Evolutionary conservation across 192 early-diverging fungal genomes (phyloP), one percentile per base, ranked within the genome.

Genomic region (Coemansia sp.): DNA sequence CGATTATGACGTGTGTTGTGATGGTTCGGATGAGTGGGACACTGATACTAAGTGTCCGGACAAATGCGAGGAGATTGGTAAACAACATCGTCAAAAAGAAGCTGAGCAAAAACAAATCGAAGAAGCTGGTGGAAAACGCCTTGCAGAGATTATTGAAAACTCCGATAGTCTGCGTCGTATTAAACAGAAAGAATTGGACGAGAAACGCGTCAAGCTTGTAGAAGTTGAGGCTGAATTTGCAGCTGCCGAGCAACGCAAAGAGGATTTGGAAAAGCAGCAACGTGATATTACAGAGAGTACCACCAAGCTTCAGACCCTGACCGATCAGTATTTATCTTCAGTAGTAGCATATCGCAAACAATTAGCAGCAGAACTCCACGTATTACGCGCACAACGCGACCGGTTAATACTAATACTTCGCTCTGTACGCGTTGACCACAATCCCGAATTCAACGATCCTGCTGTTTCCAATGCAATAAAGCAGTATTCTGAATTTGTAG

Each of bases 11-110:
- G 61, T 70, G 53, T 98, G 97, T 77, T 99, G 97, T 76, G 97
- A 99, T 69, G 97, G 97, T 7, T 90, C 91, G 0, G 95, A 97
- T 61, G 97, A 97, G 72, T 89, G 86, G 67, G 85, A 86, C 0
- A 31, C 72, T 5, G 51, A 7, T 1, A 77, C 84, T 0, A 29
- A 67, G 11, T 98, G 97, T 56, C 86, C 89, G 2, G 87, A 97
- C 73, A 71, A 60, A n/a, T 98, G 97, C 59, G 82, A 75, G 19
- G 82, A 89, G 57, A 69, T 87, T 4, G 91, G 86, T 8, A 72
- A 59, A 0, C 68, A 72, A 52, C 82, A 86, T 32, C 70, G 79
- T 22, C 55, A 21, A 0, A 59, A 75, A 42, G 70, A 77, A 22
- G 66, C 67, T 7, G 59, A 78, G 51, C 23, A 82, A 3, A 53